Conservation (phyloP, 2,329 filamentous ascomycete genomes). For the Calonectria hongkongensis region DNA sequence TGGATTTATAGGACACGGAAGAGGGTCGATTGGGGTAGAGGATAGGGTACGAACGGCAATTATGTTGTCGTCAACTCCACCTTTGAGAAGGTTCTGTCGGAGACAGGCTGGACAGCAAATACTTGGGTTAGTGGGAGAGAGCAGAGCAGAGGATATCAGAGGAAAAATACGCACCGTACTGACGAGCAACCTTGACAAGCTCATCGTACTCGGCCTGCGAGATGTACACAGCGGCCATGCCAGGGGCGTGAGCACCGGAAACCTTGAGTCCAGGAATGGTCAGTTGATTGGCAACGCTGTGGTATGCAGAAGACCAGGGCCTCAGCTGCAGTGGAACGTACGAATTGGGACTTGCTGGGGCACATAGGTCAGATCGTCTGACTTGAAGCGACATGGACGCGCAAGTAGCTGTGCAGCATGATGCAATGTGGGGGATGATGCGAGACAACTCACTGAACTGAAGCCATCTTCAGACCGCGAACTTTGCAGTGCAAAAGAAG, state of each 20-base stretch:
- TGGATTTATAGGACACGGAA: background rate
- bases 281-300: slow-evolving; percentile 3
- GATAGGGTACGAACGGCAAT: slow-evolving; percentile 64
- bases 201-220: slow-evolving; percentile 76
- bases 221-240: slow-evolving; percentile 68
- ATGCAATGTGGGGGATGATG: background rate
- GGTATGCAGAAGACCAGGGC: background rate
- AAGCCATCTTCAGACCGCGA: slow-evolving; percentile 17
- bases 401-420: background rate
- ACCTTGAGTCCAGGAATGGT: slow-evolving; percentile 27
- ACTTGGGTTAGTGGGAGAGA: slow-evolving; percentile 10
- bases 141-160: background rate
- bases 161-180: slow-evolving; percentile 71
- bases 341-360: slow-evolving; percentile 10
- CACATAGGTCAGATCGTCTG: background rate
- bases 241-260: slow-evolving; percentile 13
- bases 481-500: slow-evolving; percentile 5
- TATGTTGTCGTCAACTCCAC: slow-evolving; percentile 68
- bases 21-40: background rate
- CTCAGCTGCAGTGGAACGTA: slow-evolving; percentile 25
- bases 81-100: slow-evolving; percentile 67
- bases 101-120: slow-evolving; percentile 39
- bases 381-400: background rate
- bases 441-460: slow-evolving; percentile 24
- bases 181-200: slow-evolving; percentile 70